Percentiles rank a stretch among this genome's conserved stretches.
Conservation (phyloP, 495 filamentous ascomycete genomes). For the Aspergillus hancockii region DNA sequence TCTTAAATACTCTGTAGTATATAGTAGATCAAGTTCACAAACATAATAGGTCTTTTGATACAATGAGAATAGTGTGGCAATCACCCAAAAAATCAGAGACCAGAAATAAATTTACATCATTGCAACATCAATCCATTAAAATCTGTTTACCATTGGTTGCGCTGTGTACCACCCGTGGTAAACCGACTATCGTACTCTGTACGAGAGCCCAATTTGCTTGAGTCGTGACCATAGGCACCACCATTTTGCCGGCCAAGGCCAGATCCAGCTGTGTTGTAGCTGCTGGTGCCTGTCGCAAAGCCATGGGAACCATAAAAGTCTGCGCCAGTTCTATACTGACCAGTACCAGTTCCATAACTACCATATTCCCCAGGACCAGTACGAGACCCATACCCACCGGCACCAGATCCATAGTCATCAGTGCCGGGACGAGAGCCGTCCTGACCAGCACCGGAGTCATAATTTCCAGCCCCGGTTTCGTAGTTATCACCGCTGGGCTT, state of each 20-base stretch:
- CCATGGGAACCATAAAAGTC: conserved; percentile 11
- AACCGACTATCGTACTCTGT: conserved; percentile 11
- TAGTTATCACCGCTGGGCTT: conserved; percentile 1
- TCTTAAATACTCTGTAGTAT: no score
- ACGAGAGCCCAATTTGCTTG: conserved; percentile 13
- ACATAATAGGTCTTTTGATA: not conserved
- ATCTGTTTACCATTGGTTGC: conserved; percentile 17
- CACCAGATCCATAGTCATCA: conserved; percentile 6
- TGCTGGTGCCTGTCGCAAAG: conserved; percentile 33
- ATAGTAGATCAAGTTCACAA: no score
- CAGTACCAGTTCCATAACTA: conserved; percentile 19
- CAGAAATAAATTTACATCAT: not conserved
- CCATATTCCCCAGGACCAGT: conserved; percentile 9
- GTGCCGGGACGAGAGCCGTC: not conserved
- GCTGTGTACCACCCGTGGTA: conserved; percentile 11
- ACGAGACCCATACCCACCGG: conserved; percentile 11
- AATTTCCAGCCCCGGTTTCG: conserved; percentile 11
- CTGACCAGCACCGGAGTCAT: conserved; percentile 7
- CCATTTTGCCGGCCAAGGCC: conserved; percentile 1
- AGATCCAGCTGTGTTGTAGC: conserved; percentile 31
- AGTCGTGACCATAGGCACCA: conserved; percentile 9
- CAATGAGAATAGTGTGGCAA: not conserved
- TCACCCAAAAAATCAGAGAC: not conserved
- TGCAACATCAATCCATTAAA: not conserved
- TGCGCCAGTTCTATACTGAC: conserved; percentile 18